Conservation (phyloP, 805 yeast genomes). For the Starmerella powellii region DNA sequence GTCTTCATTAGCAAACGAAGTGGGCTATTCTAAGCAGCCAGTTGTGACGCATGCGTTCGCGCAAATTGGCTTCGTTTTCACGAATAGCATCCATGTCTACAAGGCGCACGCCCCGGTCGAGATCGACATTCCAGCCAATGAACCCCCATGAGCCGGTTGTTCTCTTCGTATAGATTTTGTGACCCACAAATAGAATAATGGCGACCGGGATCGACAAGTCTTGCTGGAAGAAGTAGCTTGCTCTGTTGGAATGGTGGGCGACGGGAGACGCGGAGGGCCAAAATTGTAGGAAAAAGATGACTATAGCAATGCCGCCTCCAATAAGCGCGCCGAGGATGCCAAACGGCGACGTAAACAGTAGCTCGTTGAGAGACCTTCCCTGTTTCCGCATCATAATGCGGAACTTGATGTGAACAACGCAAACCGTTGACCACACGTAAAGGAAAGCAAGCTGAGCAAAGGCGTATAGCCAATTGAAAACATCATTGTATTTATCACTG, state of each 20-base stretch:
- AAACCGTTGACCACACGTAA: conserved; percentile 18
- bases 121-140: conserved; percentile 14
- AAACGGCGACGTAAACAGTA: conserved; percentile 51
- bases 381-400: conserved; percentile 47
- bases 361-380: conserved; percentile 56
- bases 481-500: conserved; percentile 29
- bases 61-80: conserved; percentile 39
- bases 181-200: conserved; percentile 38
- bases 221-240: conserved; percentile 39
- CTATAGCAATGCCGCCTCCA: conserved; percentile 45
- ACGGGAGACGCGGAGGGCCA: conserved; percentile 70
- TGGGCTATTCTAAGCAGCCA: conserved; percentile 3
- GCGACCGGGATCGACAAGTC: conserved; percentile 38
- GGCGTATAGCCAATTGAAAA: conserved; percentile 22
- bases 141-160: conserved; percentile 16
- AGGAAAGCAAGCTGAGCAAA: conserved; percentile 18
- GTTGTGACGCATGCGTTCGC: conserved; percentile 29
- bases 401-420: conserved; percentile 29
- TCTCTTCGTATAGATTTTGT: conserved; percentile 34
- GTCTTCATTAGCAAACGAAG: conserved; percentile 3
- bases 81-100: conserved; percentile 11
- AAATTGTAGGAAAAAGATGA: conserved; percentile 63
- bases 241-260: conserved; percentile 28
- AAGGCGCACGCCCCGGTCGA: conserved; percentile 16
- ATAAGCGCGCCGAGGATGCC: conserved; percentile 59